phyloP scores from a whole-genome alignment of 2,329 filamentous ascomycete genomes.

The Fusarium neocosmosporiellum region DNA sequence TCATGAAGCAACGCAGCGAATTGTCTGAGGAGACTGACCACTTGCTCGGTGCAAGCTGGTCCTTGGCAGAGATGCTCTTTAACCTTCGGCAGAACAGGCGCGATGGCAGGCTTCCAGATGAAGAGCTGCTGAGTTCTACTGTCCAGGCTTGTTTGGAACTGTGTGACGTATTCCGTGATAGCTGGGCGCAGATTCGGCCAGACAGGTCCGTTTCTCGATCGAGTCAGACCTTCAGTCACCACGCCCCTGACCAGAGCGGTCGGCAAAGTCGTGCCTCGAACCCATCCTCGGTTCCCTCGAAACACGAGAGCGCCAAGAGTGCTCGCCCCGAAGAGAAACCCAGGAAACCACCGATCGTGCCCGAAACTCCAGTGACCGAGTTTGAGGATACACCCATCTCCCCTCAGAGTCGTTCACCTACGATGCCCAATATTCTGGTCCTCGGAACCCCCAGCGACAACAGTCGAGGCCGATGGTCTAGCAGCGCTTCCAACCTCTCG shows the following conservation, averaged over 20 bases:
- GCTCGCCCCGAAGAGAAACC: constrained; percentile 58
- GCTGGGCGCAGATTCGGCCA: constrained; percentile 89
- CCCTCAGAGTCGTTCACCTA: constrained; percentile 78
- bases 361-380: constrained; percentile 93
- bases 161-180: constrained; percentile 91
- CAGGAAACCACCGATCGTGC: constrained; percentile 64
- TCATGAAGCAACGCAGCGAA: constrained; percentile 94
- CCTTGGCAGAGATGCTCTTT: constrained; percentile 91
- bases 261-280: constrained; percentile 63
- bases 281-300: constrained; percentile 63
- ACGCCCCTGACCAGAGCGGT: constrained; percentile 61
- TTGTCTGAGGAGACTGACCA: constrained; percentile 85
- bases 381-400: constrained; percentile 92
- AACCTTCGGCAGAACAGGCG: constrained; percentile 85
- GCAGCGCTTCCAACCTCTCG: constrained; percentile 81
- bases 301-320: constrained; percentile 64
- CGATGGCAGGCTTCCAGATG: constrained; percentile 78
- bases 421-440: constrained; percentile 88
- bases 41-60: constrained; percentile 87
- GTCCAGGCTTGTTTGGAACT: constrained; percentile 96
- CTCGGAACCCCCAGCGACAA: constrained; percentile 75
- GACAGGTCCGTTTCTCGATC: constrained; percentile 88
- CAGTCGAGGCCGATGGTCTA: constrained; percentile 80
- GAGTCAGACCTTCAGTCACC: constrained; percentile 78
- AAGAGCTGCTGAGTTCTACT: constrained; percentile 86